These are phyloP conservation scores for Rhypophila decipiens DNA, from an alignment of 495 filamentous ascomycete genomes.

Conservation along the genomic window DNA sequence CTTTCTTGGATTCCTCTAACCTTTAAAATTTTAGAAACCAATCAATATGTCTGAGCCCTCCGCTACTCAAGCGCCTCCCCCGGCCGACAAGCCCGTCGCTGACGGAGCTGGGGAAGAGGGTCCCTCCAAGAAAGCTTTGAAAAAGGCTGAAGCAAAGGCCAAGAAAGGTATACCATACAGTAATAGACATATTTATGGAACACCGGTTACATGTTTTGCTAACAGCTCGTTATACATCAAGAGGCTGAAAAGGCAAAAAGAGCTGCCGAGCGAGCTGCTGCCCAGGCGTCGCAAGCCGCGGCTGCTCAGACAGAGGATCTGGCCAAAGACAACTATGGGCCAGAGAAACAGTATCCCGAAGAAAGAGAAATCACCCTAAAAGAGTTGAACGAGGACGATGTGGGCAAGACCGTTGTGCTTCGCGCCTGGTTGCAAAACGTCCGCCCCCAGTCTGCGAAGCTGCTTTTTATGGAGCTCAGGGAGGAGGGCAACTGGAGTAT, in stretches of 20 bases:
- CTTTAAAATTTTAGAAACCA: too few relatives aligned
- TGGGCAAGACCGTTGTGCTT: conserved; percentile 71
- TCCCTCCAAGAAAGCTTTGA: conserved; percentile 49
- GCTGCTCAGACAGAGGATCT: conserved; percentile 63
- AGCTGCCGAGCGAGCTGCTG: conserved; percentile 44
- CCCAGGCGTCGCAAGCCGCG: too few relatives aligned
- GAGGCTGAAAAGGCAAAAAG: conserved; percentile 47
- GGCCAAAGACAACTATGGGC: conserved; percentile 65
- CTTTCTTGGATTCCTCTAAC: too few relatives aligned
- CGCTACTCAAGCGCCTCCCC: too few relatives aligned
- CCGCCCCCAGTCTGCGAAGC: conserved; percentile 80
- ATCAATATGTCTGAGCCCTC: too few relatives aligned
- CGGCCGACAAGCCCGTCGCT: too few relatives aligned
- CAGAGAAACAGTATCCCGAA: conserved; percentile 21
- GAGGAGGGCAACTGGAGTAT: conserved; percentile 56
- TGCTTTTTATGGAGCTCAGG: conserved; percentile 85
- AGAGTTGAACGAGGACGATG: conserved; percentile 50
- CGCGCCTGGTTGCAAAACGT: conserved; percentile 83
- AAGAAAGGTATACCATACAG: too few relatives aligned
- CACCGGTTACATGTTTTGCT: too few relatives aligned
- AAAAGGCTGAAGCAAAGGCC: conserved; percentile 51
- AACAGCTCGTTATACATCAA: too few relatives aligned
- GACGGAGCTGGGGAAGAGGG: too few relatives aligned
- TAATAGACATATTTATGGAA: too few relatives aligned
- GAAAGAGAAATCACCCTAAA: conserved; percentile 33